phyloP scores from a whole-genome alignment of 2,329 filamentous ascomycete species.

The Alternaria rosae region DNA sequence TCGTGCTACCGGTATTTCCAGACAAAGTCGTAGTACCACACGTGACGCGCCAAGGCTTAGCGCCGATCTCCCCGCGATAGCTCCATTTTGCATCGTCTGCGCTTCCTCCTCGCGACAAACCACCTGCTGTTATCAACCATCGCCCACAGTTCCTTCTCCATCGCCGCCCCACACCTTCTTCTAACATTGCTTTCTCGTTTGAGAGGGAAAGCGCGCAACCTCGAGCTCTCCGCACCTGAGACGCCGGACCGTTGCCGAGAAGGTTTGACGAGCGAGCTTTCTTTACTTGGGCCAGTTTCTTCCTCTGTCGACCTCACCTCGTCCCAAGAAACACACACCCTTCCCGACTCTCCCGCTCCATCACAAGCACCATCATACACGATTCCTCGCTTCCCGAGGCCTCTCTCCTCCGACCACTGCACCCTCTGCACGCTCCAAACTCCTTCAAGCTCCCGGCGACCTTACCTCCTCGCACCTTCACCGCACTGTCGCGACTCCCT shows the following conservation, averaged over 20 bases:
- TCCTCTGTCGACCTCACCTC: slow-evolving; percentile 41
- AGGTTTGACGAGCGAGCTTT: slow-evolving; percentile 52
- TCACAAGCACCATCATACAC: slow-evolving; percentile 41
- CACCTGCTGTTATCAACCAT: slow-evolving; percentile 20
- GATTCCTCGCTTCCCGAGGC: slow-evolving; percentile 33
- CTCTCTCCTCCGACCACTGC: slow-evolving; percentile 38
- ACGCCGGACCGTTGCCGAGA: slow-evolving; percentile 39
- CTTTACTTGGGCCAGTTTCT: slow-evolving; percentile 47
- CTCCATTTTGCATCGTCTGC: slow-evolving; percentile 26
- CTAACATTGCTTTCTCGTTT: slow-evolving; percentile 22
- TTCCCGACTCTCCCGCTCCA: slow-evolving; percentile 40
- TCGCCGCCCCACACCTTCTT: slow-evolving; percentile 23
- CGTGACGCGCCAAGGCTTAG: slow-evolving; percentile 31
- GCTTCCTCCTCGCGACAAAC: slow-evolving; percentile 27
- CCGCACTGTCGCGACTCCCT: slow-evolving; percentile 40
- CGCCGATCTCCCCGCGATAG: slow-evolving; percentile 23
- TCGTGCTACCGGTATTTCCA: background rate
- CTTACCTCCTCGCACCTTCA: slow-evolving; percentile 42
- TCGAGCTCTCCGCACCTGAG: slow-evolving; percentile 29
- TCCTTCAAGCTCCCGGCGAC: slow-evolving; percentile 44
- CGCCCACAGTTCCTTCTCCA: slow-evolving; percentile 30
- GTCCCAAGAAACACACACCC: slow-evolving; percentile 32
- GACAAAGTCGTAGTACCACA: slow-evolving; percentile 9
- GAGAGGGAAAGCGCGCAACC: slow-evolving; percentile 29
- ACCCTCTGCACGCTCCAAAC: slow-evolving; percentile 45